Evolutionary conservation across 2,329 filamentous ascomycete species (phyloP), one percentile per base, ranked within the genome.

Genomic region (Colletotrichum cereale): DNA sequence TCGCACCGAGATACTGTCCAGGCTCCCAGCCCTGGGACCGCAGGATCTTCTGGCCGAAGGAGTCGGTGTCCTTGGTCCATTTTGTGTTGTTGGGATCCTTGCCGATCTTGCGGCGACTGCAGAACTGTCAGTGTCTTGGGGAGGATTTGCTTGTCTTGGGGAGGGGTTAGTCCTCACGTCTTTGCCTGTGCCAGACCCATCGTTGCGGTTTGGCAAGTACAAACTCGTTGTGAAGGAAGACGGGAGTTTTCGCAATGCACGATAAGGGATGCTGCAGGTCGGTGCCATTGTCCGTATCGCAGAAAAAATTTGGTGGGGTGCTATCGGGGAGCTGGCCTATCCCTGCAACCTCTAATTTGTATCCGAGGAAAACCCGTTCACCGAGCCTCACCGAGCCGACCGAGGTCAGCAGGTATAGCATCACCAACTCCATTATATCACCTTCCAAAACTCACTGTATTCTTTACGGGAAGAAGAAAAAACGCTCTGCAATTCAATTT

Each of bases 31-130:
- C 96, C 78, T 98, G 95, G 21, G 92, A 87, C 61, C 91, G 90
- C 78, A 99, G 90, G 75, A 98, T 96, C 79, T 91, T 93, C 81
- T 97, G 95, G 76, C 96, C 96, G 80, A 96, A 98, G 65, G 90
- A 91, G 67, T 88, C 88, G 74, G 92, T 93, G 79, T 95, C 92
- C 77, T 92, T 91, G 67, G 92, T 91, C 96, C 96, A 99, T 87
- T 89, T 90, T 58, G 94, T 97, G 82, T 98, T 99, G 84, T 98
- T 98, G 10, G 96, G 96, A 82, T 99, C 96, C 80, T 92, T 88
- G 75, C 92, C 92, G 79, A 98, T 91, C 84, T 96, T 97, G 58
- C 86, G 86, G 75, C 79, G 81, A 73, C 80, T 83, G 62, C 5
- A 74, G 47, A 24, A 24, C 6, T 6, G 40, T 71, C 24, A 71